Evolutionary conservation across 768 basidiomycete species (phyloP), one percentile per base, ranked within the genome.

Genomic region (Amanita pseudoporphyria): DNA sequence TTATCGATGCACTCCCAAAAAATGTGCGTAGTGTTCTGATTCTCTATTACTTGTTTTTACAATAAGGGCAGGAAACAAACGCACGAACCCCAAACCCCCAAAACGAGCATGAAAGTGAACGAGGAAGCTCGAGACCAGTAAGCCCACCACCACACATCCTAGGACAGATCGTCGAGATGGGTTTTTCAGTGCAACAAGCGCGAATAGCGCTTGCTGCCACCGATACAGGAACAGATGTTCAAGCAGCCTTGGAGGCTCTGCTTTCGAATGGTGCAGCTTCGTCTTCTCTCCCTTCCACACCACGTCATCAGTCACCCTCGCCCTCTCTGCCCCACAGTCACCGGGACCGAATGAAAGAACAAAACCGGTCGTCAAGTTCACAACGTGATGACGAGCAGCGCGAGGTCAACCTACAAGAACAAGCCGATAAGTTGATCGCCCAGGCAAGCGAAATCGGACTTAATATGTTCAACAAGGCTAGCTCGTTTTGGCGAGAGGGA

Each of bases 161-260:
- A 1, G 93, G 95, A 0, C 87, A 91, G 61, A 77, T 97, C 26
- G 86, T 96, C 26, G 91, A 94, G 65, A 96, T 97, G 92, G 95
- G 94, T 3, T 97, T 96, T 67, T 79, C 88, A 0, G 72, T 85
- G 19, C 64, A 76, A 14, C 81, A 89, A 58, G 87, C 94, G 2
- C 78, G 79, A 6, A 62, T 72, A 18, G 93, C 94, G 0, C 77
- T 97, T 1, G 74, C 78, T 3, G 72, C 81, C 22, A 90, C 88
- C 0, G 68, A 76, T 36, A 76, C 76, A 0, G 83, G 82, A 0
- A 61, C 81, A 46, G 83, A 94, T 53, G 81, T 92, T 7, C 76
- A 89, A 57, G 81, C 79, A 6, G 94, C 95, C 0, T 59, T 93
- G 22, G 92, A 95, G 45, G 73, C 71, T 7, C 58, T 78, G 10